Evolutionary conservation across 2,329 filamentous ascomycete genomes (phyloP), one percentile per base, ranked within the genome.

Genomic region (Verruconis gallopava): DNA sequence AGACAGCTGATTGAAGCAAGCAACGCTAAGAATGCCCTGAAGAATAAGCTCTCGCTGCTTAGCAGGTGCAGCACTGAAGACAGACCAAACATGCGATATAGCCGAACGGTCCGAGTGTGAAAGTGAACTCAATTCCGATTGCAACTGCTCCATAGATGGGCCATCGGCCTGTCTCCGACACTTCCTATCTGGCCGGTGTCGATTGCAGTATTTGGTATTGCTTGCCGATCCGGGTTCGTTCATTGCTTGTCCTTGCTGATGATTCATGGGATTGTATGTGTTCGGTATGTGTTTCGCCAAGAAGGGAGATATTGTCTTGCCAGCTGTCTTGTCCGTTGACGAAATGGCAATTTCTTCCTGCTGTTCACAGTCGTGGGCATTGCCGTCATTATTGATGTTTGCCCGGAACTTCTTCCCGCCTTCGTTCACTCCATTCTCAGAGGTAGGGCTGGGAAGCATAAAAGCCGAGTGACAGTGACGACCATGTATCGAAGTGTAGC

Each of bases 11-110:
- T 91, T 89, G 55, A 98, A 96, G 65, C 91, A 98, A 61, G 89
- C 96, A 60, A 96, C 88, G 0, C 89, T 82, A 47, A 98, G 79
- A 53, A 98, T 89, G 50, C 91, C 91, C 59, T 94, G 86, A 5
- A 98, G 73, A 84, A 98, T 96, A 46, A 98, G 72, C 48, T 93
- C 89, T 51, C 91, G 80, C 55, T 96, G 89, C 58, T 93, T 94
- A 6, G 85, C 75, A 0, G 91, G 91, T 1, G 91, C 88, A 30
- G 91, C 91, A 1, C 89, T 96, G 67, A 98, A 98, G 37, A 96
- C 71, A 0, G 89, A 93, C 91, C 91, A 98, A 43, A 96, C 88
- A 55, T 95, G 89, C 37, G 25, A 30, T 9, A 30, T 30, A n/a
- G 25, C 25, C 6, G 25, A 30, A 9, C 25, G 6, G 25, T 30